Conservation (phyloP, 2,329 filamentous ascomycete species). For the Leptographium wingfieldii region DNA sequence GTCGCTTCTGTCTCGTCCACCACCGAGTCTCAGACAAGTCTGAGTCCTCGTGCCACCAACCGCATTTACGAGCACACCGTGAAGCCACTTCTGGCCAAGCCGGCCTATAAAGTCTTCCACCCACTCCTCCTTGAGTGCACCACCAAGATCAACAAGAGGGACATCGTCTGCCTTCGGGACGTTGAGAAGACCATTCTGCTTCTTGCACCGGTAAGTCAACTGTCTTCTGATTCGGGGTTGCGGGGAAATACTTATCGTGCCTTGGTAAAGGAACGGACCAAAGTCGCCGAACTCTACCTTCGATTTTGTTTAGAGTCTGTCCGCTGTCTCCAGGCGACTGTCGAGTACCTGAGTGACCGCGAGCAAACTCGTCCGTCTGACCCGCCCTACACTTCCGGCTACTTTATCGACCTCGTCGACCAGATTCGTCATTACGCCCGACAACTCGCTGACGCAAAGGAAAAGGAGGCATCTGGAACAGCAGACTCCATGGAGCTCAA, state of each 20-base stretch:
- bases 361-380: constrained; percentile 78
- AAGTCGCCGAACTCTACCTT: constrained; percentile 59
- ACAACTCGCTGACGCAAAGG: constrained; percentile 64
- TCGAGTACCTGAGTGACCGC: constrained; percentile 71
- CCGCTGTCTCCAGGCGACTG: constrained; percentile 78
- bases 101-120: constrained; percentile 66
- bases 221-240: constrained; percentile 37
- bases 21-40: constrained; percentile 39
- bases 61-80: constrained; percentile 73
- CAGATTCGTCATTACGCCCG: constrained; percentile 85
- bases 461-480: constrained; percentile 40
- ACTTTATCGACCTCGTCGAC: constrained; percentile 91
- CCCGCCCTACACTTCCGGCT: constrained; percentile 86
- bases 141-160: constrained; percentile 65
- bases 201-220: constrained; percentile 78
- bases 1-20: constrained; percentile 34
- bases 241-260: constrained; percentile 56
- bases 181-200: constrained; percentile 88
- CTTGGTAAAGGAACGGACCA: constrained; percentile 67
- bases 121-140: constrained; percentile 68
- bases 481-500: constrained; percentile 46
- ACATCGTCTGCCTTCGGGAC: constrained; percentile 84
- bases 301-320: constrained; percentile 86
- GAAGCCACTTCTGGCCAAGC: constrained; percentile 61
- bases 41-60: constrained; percentile 58